Percentiles rank a stretch among this genome's conserved stretches.
phyloP scores from a whole-genome alignment of 306 rosid genomes.

The Prunus fruticosa region DNA sequence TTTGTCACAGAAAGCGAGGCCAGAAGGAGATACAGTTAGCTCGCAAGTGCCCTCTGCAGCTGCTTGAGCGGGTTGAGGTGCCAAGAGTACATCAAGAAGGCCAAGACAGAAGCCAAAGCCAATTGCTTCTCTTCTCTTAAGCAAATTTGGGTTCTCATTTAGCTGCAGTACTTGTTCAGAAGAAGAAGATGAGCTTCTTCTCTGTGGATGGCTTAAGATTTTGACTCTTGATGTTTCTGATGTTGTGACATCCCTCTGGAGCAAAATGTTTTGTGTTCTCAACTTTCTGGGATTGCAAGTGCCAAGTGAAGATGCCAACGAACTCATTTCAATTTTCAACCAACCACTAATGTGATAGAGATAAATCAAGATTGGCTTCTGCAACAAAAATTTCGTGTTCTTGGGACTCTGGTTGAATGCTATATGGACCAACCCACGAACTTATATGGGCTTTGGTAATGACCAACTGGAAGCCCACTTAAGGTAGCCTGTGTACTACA shows the following conservation, averaged over 20 bases:
- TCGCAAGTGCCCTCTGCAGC: constrained; percentile 53
- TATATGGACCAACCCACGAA: background rate
- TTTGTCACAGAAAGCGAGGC: constrained; percentile 84
- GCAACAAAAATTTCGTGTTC: background rate
- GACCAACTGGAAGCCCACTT: background rate
- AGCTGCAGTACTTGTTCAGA: constrained; percentile 4
- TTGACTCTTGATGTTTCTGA: constrained; percentile 21
- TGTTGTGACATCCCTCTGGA: constrained; percentile 6
- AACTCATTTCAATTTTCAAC: constrained; percentile 44
- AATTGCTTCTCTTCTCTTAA: constrained; percentile 50
- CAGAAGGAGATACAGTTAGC: constrained; percentile 64
- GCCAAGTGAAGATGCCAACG: constrained; percentile 32
- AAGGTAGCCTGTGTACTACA: background rate
- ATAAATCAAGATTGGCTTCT: constrained; percentile 10
- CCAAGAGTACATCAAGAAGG: constrained; percentile 28
- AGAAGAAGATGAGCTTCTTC: constrained; percentile 1
- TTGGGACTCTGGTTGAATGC: background rate
- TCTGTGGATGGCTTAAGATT: constrained; percentile 3
- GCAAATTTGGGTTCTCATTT: constrained; percentile 22
- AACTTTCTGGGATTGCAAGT: constrained; percentile 28
- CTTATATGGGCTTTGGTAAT: background rate
- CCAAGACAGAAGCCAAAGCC: constrained; percentile 51
- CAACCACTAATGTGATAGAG: constrained; percentile 5
- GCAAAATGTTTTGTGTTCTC: background rate
- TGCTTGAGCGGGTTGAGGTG: constrained; percentile 24